These are phyloP conservation scores for Floccularia luteovirens DNA, from an alignment of 768 basidiomycete species.

Conservation along the genomic window DNA sequence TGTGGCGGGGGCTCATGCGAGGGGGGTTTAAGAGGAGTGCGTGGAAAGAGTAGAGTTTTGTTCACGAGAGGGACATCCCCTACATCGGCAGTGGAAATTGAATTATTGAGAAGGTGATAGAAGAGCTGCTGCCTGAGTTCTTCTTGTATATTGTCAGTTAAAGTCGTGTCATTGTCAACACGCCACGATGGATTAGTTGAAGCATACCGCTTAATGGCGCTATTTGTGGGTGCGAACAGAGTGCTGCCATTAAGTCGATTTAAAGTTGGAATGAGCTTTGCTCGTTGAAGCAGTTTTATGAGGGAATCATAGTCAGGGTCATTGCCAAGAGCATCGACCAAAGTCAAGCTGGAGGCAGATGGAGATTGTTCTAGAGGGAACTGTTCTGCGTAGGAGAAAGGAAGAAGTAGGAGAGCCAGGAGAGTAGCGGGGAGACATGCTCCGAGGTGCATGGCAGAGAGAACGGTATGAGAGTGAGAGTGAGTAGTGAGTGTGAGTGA, in stretches of 20 bases:
- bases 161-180: slow-evolving; percentile 23
- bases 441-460: too few species aligned
- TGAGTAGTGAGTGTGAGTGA: too few species aligned
- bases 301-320: slow-evolving; percentile 78
- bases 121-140: slow-evolving; percentile 85
- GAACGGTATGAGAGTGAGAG: too few species aligned
- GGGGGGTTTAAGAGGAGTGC: slow-evolving; percentile 47
- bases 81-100: slow-evolving; percentile 40
- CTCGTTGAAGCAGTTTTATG: slow-evolving; percentile 69
- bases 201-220: slow-evolving; percentile 61
- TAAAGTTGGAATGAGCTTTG: slow-evolving; percentile 86
- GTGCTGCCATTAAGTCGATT: slow-evolving; percentile 80
- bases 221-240: slow-evolving; percentile 93
- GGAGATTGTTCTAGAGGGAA: too few species aligned
- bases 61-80: slow-evolving; percentile 32
- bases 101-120: slow-evolving; percentile 88
- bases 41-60: slow-evolving; percentile 70
- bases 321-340: slow-evolving; percentile 70
- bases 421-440: too few species aligned
- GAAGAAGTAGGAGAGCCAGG: too few species aligned
- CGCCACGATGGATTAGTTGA: slow-evolving; percentile 26
- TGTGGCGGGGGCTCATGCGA: slow-evolving; percentile 60
- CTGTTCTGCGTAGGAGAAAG: too few species aligned
- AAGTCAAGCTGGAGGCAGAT: slow-evolving; percentile 27
- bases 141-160: slow-evolving; percentile 77